Evolutionary conservation across 2,329 filamentous ascomycete genomes (phyloP).

Genomic region (Colletotrichum costaricense): DNA sequence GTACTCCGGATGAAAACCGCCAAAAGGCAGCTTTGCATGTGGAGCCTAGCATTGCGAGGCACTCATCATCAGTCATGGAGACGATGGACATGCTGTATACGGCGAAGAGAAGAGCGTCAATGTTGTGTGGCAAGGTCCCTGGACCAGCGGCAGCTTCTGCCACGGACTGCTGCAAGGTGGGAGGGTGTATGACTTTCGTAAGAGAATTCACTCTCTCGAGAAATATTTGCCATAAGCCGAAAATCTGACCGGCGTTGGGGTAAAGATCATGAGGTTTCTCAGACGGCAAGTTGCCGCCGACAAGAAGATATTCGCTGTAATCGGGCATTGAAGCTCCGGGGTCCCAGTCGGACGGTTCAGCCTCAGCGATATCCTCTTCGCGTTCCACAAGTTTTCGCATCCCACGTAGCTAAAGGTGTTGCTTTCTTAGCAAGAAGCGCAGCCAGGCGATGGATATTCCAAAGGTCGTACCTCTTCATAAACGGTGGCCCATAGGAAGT

Average conservation of each 20-base stretch:
- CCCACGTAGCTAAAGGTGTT: constrained; percentile 1
- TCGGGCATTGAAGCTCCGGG: constrained; percentile 28
- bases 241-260: constrained; percentile 12
- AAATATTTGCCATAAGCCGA: constrained; percentile 79
- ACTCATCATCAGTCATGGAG: constrained; percentile 69
- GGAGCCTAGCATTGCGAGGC: constrained; percentile 59
- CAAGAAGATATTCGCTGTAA: constrained; percentile 24
- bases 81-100: constrained; percentile 69
- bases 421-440: neutral
- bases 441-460: neutral
- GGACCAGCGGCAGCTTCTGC: constrained; percentile 43
- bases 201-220: constrained; percentile 80
- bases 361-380: neutral
- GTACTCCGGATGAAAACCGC: constrained; percentile 62
- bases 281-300: neutral
- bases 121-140: constrained; percentile 28
- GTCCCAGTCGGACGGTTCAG: constrained; percentile 14
- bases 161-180: constrained; percentile 56
- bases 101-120: constrained; percentile 73
- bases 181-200: constrained; percentile 77
- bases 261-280: constrained; percentile 14
- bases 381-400: constrained; percentile 19
- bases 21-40: constrained; percentile 60
- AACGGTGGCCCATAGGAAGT: constrained; percentile 63
- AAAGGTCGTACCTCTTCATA: constrained; percentile 62